Base-by-base conservation (phyloP, 768 basidiomycete genomes). In the Amanita pseudoporphyria region DNA sequence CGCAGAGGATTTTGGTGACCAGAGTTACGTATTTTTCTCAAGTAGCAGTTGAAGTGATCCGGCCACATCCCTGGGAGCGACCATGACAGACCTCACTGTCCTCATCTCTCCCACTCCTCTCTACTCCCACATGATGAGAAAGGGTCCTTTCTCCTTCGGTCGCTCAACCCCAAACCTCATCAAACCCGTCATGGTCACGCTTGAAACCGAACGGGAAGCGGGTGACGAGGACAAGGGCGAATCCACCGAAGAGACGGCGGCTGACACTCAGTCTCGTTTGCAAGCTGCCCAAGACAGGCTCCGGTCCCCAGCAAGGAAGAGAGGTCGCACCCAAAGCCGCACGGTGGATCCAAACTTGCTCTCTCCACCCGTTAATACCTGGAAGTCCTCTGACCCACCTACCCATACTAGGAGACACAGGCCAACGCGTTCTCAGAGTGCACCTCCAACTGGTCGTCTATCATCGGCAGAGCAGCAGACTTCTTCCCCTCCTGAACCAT, bases 41-140 rank as follows among this genome's bases (percentile, higher is more conserved):
- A n/a, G n/a, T n/a, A n/a, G n/a, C n/a, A n/a, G n/a, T n/a, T n/a
- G n/a, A n/a, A n/a, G n/a, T n/a, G n/a, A n/a, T n/a, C n/a, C n/a
- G n/a, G n/a, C n/a, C n/a, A n/a, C n/a, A n/a, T n/a, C n/a, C n/a
- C n/a, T n/a, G n/a, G n/a, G n/a, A n/a, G n/a, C 39, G 16, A 41
- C 56, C 35, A 76, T 76, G 74, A 67, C 75, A 3, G 76, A 77
- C 60, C 67, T 77, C 16, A 77, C 75, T 1, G 73, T 76, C 24
- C 69, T 78, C 39, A 64, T 75, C 36, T 69, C 72, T n/a, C 72
- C 74, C 2, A 67, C 68, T 16, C 70, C 72, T 28, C 60, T 74
- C 41, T 67, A 71, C 53, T 69, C 71, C 30, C 54, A 58, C 35
- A 62, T 65, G 37, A 38, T 30, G 31, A 37, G 16, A 6, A 60